Conservation (phyloP, 495 filamentous ascomycete genomes). For the Penicillium argentinense region DNA sequence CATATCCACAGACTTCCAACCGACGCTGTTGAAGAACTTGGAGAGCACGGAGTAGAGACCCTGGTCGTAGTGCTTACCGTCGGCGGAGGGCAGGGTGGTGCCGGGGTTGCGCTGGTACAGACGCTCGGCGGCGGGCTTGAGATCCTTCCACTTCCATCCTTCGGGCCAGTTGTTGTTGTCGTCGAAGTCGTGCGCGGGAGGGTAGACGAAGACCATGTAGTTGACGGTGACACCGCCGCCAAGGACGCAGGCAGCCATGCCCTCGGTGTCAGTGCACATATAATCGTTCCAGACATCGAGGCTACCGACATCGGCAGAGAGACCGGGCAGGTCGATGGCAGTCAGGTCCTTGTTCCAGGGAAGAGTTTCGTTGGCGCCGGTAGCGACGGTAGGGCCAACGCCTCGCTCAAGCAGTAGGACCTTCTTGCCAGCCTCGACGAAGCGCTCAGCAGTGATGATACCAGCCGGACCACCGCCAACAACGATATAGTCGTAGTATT, state of each 20-base stretch:
- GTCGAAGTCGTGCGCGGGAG: slow-evolving; percentile 64
- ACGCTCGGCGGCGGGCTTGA: slow-evolving; percentile 54
- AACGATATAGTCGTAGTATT: slow-evolving; percentile 31
- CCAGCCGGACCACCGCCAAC: slow-evolving; percentile 38
- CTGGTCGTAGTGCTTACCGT: slow-evolving; percentile 69
- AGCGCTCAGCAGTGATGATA: slow-evolving; percentile 58
- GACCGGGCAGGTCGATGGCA: slow-evolving; percentile 76
- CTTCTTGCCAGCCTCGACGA: slow-evolving; percentile 57
- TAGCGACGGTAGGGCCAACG: slow-evolving; percentile 28
- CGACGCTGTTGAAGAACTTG: slow-evolving; percentile 51
- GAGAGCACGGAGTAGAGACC: slow-evolving; percentile 61
- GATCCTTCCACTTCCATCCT: slow-evolving; percentile 68
- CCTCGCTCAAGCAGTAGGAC: slow-evolving; percentile 43
- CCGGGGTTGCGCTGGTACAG: slow-evolving; percentile 72
- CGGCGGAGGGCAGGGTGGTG: slow-evolving; percentile 63
- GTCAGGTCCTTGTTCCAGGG: slow-evolving; percentile 50
- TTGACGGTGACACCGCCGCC: slow-evolving; percentile 79
- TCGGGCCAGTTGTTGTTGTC: slow-evolving; percentile 70
- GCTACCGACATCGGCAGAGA: slow-evolving; percentile 37
- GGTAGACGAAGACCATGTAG: slow-evolving; percentile 60
- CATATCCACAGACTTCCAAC: slow-evolving; percentile 63
- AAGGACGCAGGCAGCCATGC: slow-evolving; percentile 76
- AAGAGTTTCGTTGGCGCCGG: slow-evolving; percentile 31
- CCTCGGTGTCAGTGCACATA: slow-evolving; percentile 64
- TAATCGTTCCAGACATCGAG: slow-evolving; percentile 26